phyloP scores from a whole-genome alignment of 2,329 filamentous ascomycete species.

The Stagonosporopsis rhizophila region DNA sequence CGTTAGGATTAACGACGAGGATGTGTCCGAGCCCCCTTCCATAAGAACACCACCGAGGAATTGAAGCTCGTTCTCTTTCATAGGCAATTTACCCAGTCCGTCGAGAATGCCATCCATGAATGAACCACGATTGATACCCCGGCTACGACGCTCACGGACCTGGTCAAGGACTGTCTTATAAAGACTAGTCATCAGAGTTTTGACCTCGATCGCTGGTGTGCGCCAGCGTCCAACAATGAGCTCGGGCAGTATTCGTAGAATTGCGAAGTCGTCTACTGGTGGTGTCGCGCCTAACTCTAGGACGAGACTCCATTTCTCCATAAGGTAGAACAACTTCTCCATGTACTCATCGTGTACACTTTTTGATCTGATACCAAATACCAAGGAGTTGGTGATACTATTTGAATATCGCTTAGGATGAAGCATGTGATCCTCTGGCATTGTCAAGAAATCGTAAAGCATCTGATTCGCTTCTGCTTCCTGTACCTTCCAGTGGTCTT shows the following conservation, averaged over 20 bases:
- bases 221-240: constrained; percentile 22
- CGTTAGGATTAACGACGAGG: constrained; percentile 2
- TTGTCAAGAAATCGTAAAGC: constrained; percentile 53
- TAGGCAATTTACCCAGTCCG: constrained; percentile 8
- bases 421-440: constrained; percentile 55
- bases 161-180: constrained; percentile 20
- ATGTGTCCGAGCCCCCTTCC: constrained; percentile 36
- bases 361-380: constrained; percentile 27
- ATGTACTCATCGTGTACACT: constrained; percentile 37
- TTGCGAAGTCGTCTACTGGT: constrained; percentile 51
- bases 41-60: constrained; percentile 22
- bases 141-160: constrained; percentile 19
- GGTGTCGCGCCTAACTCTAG: constrained; percentile 57
- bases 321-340: constrained; percentile 49
- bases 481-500: constrained; percentile 51
- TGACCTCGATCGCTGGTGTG: constrained; percentile 20
- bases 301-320: constrained; percentile 52
- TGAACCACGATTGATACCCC: constrained; percentile 11
- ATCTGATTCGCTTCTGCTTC: constrained; percentile 60
- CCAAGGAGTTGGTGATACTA: constrained; percentile 35
- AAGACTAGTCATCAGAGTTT: constrained; percentile 18
- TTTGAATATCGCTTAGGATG: constrained; percentile 60
- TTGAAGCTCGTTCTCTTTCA: constrained; percentile 17
- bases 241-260: constrained; percentile 49
- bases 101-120: constrained; percentile 29